Conservation (phyloP, 352 stramenopile species). For the Pythium utonaiense region DNA sequence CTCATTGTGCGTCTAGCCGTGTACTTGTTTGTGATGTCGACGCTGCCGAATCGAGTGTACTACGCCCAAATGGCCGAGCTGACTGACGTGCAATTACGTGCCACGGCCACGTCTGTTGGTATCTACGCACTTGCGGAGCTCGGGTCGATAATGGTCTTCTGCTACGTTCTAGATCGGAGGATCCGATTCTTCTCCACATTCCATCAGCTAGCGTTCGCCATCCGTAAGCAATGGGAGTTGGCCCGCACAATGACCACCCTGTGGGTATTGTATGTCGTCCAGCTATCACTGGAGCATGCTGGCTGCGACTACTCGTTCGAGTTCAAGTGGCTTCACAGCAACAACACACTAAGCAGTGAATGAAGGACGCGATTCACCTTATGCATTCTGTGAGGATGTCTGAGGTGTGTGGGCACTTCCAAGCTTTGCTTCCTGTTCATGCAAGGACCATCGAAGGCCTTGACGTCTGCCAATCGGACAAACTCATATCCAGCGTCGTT, state of each 20-base stretch:
- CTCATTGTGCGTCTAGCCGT: too few species aligned
- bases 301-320: conserved; percentile 13
- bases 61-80: conserved; percentile 4
- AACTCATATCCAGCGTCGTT: too few species aligned
- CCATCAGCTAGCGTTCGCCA: conserved; percentile 28
- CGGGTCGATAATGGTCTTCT: conserved; percentile 4
- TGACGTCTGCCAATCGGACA: too few species aligned
- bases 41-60: conserved; percentile 5
- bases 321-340: conserved; percentile 11
- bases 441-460: too few species aligned
- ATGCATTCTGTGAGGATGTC: too few species aligned
- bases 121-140: conserved; percentile 3
- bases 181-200: background rate
- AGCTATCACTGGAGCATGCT: conserved; percentile 8
- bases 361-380: too few species aligned
- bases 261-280: conserved; percentile 17
- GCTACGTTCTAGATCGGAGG: background rate
- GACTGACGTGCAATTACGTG: background rate
- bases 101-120: background rate
- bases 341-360: background rate
- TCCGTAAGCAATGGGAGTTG: conserved; percentile 23
- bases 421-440: too few species aligned
- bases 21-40: background rate
- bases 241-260: conserved; percentile 14
- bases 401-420: too few species aligned